Evolutionary conservation across 768 basidiomycete genomes (phyloP), one percentile per base, ranked within the genome.

Genomic region (Coprinopsis sp.): DNA sequence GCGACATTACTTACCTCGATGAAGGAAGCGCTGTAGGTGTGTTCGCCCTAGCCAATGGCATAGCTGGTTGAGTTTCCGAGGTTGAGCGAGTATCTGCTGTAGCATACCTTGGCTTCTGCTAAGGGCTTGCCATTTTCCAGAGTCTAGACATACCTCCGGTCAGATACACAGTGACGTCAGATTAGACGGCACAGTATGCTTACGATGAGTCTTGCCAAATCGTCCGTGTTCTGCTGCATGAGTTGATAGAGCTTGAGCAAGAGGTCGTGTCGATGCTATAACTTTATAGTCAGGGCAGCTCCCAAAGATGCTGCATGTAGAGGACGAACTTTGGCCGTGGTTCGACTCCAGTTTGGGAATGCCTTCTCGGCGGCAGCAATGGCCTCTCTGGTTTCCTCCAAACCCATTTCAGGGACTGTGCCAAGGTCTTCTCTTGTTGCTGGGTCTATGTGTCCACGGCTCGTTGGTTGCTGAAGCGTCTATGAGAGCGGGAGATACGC

Each of bases 101-200:
- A n/a, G n/a, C 42, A 33, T 51, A 87, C 88, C 78, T 88, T 87
- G 28, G 79, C 88, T 54, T 97, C 93, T 0, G 72, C 68, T 34
- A 96, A 68, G 6, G 92, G 77, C 69, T 98, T 99, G 28, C 96
- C 96, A 58, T 99, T 99, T 70, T 99, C 96, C 50, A 93, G 67
- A 5, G 91, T 94, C 90, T 91, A 63, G 45, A 49, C 25, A 42
- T 39, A n/a, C n/a, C n/a, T n/a, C n/a, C 29, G 36, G 49, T 31
- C 53, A 39, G 38, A 27, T 33, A 52, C 40, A 44, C 41, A 18
- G 62, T 63, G 62, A 62, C 59, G 57, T 58, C 54, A 61, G 47
- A 31, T 7, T 16, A 33, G 18, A 37, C 16, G 12, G 37, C 33
- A 40, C n/a, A 33, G 27, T 19, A 46, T 27, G 70, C 84, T 60